Percentiles rank a stretch among this genome's conserved stretches.
Evolutionary conservation across 2,329 filamentous ascomycete species (phyloP).

Genomic region (Nannizziopsis arthrosporioides): DNA sequence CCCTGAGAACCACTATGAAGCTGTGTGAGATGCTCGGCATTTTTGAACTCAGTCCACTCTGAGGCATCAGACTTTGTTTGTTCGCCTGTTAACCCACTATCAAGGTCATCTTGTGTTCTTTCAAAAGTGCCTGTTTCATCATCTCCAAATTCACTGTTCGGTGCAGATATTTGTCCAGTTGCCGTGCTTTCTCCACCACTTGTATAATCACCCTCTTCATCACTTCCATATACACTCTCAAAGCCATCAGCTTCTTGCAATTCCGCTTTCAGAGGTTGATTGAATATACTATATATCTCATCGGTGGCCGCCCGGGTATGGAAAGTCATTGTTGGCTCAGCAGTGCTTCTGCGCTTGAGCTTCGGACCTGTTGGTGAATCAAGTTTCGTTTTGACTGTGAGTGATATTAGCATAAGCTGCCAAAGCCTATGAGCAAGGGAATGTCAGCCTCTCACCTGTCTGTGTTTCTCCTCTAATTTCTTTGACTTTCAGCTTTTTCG

Average conservation of each 20-base stretch:
- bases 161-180: constrained; percentile 57
- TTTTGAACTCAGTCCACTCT: constrained; percentile 82
- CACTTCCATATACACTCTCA: constrained; percentile 55
- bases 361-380: constrained; percentile 82
- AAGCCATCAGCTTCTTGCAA: constrained; percentile 37
- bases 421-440: background rate
- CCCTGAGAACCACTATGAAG: constrained; percentile 13
- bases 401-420: constrained; percentile 18
- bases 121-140: constrained; percentile 38
- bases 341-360: constrained; percentile 61
- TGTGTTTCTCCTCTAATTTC: constrained; percentile 80
- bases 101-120: constrained; percentile 30
- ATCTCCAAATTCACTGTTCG: constrained; percentile 54
- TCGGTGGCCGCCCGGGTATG: constrained; percentile 92
- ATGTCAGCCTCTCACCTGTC: constrained; percentile 53
- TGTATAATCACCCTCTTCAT: constrained; percentile 63
- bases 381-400: constrained; percentile 79
- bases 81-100: constrained; percentile 28
- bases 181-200: constrained; percentile 75
- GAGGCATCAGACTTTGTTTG: constrained; percentile 41
- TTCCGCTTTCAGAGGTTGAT: constrained; percentile 57
- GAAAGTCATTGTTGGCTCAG: constrained; percentile 94
- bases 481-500: constrained; percentile 65
- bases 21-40: constrained; percentile 55
- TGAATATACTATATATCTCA: constrained; percentile 96